Conservation (phyloP, 1,139 yeast genomes). For the Yamadazyma dushanensis region DNA sequence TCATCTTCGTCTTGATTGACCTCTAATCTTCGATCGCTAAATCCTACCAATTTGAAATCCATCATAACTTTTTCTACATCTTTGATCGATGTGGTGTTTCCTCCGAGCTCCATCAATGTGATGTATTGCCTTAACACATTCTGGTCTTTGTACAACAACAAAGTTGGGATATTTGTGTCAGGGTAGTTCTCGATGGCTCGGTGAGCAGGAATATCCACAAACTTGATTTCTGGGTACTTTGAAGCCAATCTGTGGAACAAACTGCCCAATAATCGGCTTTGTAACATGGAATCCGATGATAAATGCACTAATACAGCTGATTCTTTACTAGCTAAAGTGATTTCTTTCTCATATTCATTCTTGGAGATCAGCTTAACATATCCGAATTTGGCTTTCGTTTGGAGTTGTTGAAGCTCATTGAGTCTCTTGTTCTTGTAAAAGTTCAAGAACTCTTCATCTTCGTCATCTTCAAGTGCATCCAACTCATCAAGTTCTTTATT, state of each 20-base stretch:
- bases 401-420: constrained; percentile 64
- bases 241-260: constrained; percentile 52
- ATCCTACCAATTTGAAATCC: constrained; percentile 60
- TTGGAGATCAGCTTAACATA: constrained; percentile 73
- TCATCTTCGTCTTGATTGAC: constrained; percentile 64
- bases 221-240: constrained; percentile 77
- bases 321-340: constrained; percentile 72
- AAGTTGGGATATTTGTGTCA: constrained; percentile 85
- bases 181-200: constrained; percentile 94
- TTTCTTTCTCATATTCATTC: constrained; percentile 83
- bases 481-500: constrained; percentile 74
- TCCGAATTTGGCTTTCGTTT: constrained; percentile 70
- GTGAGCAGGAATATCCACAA: constrained; percentile 84
- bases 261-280: constrained; percentile 67
- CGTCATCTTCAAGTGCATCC: constrained; percentile 78
- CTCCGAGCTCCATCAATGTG: constrained; percentile 80
- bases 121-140: constrained; percentile 77
- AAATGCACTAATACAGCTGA: constrained; percentile 74
- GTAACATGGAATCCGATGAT: constrained; percentile 66
- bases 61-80: constrained; percentile 77
- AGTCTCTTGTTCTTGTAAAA: constrained; percentile 75
- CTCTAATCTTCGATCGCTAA: constrained; percentile 63
- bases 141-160: constrained; percentile 73
- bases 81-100: constrained; percentile 64
- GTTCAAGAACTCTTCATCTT: constrained; percentile 73